Conservation (phyloP, 768 basidiomycete species). For the Podaxis sp. region DNA sequence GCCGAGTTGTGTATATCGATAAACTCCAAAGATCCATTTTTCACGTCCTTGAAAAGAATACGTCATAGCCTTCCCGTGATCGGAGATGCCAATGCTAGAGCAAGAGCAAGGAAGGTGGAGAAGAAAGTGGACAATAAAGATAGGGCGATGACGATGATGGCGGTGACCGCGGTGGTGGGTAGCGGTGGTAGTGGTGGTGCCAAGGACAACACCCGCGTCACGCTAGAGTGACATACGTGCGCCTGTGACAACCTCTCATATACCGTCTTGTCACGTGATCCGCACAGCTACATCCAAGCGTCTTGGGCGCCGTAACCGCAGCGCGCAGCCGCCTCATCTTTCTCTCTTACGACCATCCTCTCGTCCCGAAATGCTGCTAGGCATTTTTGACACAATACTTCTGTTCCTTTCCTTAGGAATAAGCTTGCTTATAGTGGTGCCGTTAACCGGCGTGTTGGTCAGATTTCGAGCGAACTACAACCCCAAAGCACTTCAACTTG, state of each 20-base stretch:
- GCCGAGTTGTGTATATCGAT: too few relatives aligned
- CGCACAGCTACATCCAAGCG: background rate
- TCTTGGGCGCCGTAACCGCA: conserved; percentile 4
- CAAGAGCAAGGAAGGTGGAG: too few relatives aligned
- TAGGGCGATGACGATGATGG: too few relatives aligned
- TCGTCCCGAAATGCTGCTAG: conserved; percentile 24
- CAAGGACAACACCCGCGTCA: background rate
- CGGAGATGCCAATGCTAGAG: too few relatives aligned
- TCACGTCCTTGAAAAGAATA: too few relatives aligned
- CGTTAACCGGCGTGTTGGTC: conserved; percentile 67
- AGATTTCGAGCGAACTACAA: conserved; percentile 84
- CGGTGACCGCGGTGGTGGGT: too few relatives aligned
- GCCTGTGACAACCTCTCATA: background rate
- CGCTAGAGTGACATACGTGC: background rate
- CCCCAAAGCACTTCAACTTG: conserved; percentile 79
- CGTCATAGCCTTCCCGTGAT: too few relatives aligned
- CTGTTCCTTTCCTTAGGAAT: conserved; percentile 46
- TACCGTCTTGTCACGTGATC: background rate
- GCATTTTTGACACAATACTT: conserved; percentile 34
- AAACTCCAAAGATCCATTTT: too few relatives aligned
- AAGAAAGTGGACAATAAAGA: too few relatives aligned
- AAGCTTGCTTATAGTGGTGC: conserved; percentile 57
- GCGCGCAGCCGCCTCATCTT: background rate
- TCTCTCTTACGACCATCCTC: conserved; percentile 18
- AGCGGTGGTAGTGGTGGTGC: background rate